These are phyloP conservation scores for Pezicula radicicola DNA, from an alignment of 2,329 filamentous ascomycete genomes.

Conservation along the genomic window DNA sequence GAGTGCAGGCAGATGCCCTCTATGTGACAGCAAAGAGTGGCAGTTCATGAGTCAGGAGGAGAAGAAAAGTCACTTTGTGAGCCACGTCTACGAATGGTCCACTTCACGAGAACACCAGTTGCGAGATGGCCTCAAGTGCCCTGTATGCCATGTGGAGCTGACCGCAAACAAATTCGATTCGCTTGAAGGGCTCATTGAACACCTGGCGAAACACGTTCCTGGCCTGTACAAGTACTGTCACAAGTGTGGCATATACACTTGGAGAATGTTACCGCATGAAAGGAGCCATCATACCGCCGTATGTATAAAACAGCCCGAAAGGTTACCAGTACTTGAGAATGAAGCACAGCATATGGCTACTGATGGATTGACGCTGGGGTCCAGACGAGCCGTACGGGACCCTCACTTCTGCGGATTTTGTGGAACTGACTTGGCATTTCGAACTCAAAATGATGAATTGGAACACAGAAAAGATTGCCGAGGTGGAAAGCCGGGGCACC, in stretches of 20 bases:
- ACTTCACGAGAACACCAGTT: constrained; percentile 8
- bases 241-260: constrained; percentile 8
- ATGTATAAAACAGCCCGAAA: too few relatives aligned
- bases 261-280: too few relatives aligned
- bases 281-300: too few relatives aligned
- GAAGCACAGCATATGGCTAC: too few relatives aligned
- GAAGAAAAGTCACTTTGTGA: constrained; percentile 16
- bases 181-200: constrained; percentile 12
- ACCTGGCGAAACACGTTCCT: constrained; percentile 19
- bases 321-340: too few relatives aligned
- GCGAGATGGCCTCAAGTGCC: constrained; percentile 16
- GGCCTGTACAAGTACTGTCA: constrained; percentile 20
- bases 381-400: too few relatives aligned
- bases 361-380: too few relatives aligned
- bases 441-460: too few relatives aligned
- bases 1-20: constrained; percentile 17
- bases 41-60: constrained; percentile 15
- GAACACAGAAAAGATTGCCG: too few relatives aligned
- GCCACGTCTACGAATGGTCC: constrained; percentile 8
- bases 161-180: not conserved
- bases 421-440: too few relatives aligned
- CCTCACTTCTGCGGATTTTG: too few relatives aligned
- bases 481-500: too few relatives aligned
- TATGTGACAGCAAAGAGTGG: constrained; percentile 20
- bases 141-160: constrained; percentile 19